Conservation (phyloP, 73 alveolate genomes). For the Paramecium sonneborni region DNA sequence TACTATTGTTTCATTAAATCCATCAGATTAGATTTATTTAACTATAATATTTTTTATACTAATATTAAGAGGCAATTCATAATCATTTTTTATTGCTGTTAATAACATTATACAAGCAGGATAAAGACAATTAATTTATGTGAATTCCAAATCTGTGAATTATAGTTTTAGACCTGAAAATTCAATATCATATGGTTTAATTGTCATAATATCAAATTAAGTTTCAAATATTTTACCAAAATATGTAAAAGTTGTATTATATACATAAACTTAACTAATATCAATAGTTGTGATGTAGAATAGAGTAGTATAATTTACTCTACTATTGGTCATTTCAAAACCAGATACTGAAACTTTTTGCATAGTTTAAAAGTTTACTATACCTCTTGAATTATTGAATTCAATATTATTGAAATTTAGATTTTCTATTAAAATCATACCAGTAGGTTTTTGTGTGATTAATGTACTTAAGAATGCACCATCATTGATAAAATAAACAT, state of each 20-base stretch:
- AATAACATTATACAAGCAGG: slow-evolving; percentile 12
- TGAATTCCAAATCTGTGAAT: background rate
- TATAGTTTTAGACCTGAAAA: background rate
- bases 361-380: slow-evolving; percentile 32
- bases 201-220: background rate
- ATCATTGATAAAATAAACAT: background rate
- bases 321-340: background rate
- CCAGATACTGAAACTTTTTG: background rate
- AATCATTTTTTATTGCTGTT: background rate
- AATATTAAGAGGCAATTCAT: slow-evolving; percentile 31
- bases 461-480: slow-evolving; percentile 22
- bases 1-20: background rate
- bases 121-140: background rate
- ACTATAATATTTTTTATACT: background rate
- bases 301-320: background rate
- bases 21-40: background rate
- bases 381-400: slow-evolving; percentile 24
- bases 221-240: background rate
- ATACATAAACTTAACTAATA: background rate
- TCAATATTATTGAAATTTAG: background rate
- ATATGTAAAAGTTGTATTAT: slow-evolving; percentile 2
- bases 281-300: slow-evolving; percentile 18
- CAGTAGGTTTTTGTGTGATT: background rate
- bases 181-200: background rate
- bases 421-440: background rate